Evolutionary conservation across 345 rosid species (phyloP), one percentile per base, ranked within the genome.

Genomic region (Gossypioides kirkii): DNA sequence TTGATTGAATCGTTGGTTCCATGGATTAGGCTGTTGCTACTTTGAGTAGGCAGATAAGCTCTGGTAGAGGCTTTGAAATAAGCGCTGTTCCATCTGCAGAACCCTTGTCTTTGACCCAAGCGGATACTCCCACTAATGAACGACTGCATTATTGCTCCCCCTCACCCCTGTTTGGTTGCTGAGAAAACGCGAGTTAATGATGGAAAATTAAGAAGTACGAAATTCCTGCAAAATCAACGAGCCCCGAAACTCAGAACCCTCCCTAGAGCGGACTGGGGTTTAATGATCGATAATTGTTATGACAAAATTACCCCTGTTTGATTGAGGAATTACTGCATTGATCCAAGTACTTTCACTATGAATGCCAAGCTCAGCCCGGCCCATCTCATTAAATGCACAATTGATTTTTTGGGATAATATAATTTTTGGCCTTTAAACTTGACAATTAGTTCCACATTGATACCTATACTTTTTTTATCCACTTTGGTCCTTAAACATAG

Each of bases 61-160:
- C 46, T 42, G 3, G 54, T 36, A 38, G 59, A 28, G 28, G 59
- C 22, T 68, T 61, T 73, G 73, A 56, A 72, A 69, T 72, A 55
- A 49, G 78, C 12, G 56, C 59, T 10, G 11, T 16, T 71, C 20
- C 72, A 74, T 55, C 52, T 26, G 69, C 23, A 32, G n/a, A 77
- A 73, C 16, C 53, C 38, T 54, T 60, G 82, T 26, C 84, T 77
- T 49, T 72, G 62, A 73, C 76, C 65, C 70, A 83, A 76, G 6
- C 72, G 79, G 45, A 76, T 28, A 50, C 74, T 77, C 49, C 72
- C 72, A 68, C 82, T 54, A 14, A 64, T 68, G 17, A 81, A 61
- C 7, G 88, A 77, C 56, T 77, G 86, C 88, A 85, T 85, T 26
- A 2, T 49, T 26, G 59, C 42, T 26, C 45, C 22, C 49, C 20